A percentile compares a stretch with the other conserved stretches of the same genome.
These are phyloP conservation scores for Lolium perenne DNA, from an alignment of 176 grass and related monocot genomes.

Conservation along the genomic window DNA sequence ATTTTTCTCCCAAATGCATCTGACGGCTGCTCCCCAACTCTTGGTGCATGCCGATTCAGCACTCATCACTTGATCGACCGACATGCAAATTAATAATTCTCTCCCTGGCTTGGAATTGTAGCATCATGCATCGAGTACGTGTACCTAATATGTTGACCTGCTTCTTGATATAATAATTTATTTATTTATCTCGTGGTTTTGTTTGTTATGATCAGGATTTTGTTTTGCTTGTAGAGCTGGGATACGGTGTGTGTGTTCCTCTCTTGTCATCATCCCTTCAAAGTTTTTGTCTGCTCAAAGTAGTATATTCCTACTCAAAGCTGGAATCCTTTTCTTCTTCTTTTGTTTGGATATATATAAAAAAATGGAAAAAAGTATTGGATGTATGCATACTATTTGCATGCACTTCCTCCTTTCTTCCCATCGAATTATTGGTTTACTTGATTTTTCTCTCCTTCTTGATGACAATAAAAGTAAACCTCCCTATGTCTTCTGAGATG, in stretches of 20 bases:
- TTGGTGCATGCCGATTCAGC: constrained; percentile 54
- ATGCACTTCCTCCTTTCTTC: not conserved
- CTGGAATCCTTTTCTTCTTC: no score
- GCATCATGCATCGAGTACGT: not conserved
- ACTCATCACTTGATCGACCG: not conserved
- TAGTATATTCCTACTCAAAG: not conserved
- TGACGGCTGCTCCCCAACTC: not conserved
- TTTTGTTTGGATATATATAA: not conserved
- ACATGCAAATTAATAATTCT: not conserved
- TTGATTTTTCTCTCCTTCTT: not conserved
- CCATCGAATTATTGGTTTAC: not conserved
- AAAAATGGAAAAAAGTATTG: not conserved
- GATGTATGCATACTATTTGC: constrained; percentile 13
- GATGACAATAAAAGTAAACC: no score
- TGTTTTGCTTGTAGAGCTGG: not conserved
- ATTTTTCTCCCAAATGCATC: not conserved
- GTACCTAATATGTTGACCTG: constrained; percentile 21
- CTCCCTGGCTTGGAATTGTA: not conserved
- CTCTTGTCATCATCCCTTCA: constrained; percentile 24
- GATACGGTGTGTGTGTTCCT: not conserved
- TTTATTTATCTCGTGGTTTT: not conserved
- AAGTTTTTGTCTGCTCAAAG: constrained; percentile 18
- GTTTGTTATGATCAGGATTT: not conserved
- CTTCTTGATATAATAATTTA: not conserved
- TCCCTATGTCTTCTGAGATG: no score